These are phyloP conservation scores for Termitomyces sp. DNA, from an alignment of 768 basidiomycete genomes.

Conservation along the genomic window DNA sequence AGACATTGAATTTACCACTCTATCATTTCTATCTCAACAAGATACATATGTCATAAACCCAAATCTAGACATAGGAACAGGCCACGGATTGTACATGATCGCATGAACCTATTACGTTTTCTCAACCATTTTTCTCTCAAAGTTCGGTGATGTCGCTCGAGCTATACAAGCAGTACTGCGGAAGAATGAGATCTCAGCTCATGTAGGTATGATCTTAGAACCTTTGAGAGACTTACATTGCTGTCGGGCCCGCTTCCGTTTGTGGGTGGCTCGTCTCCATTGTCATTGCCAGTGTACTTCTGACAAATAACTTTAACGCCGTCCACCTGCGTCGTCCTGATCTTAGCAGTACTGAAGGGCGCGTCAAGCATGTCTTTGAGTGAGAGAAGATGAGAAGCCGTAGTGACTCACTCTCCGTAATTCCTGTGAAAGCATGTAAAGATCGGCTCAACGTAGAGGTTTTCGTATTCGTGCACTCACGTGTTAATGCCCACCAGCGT, in stretches of 20 bases:
- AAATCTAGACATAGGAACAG: neutral
- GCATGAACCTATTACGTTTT: neutral
- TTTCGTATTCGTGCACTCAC: conserved; percentile 13
- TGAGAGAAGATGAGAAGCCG: neutral
- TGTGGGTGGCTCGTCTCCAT: conserved; percentile 26
- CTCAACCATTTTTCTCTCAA: neutral
- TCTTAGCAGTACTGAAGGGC: conserved; percentile 25
- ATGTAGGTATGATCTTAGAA: neutral
- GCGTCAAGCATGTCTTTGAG: neutral
- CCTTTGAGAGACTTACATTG: conserved; percentile 16
- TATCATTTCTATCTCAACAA: too few relatives aligned
- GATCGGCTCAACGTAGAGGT: neutral
- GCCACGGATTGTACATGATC: neutral
- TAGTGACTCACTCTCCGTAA: conserved; percentile 28
- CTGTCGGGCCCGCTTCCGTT: conserved; percentile 27
- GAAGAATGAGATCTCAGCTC: neutral
- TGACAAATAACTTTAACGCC: conserved; percentile 27
- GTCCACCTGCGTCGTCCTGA: conserved; percentile 26
- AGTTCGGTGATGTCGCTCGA: conserved; percentile 23
- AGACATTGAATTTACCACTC: too few relatives aligned
- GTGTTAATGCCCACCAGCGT: conserved; percentile 29
- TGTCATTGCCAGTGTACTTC: conserved; percentile 26
- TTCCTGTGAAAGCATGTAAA: conserved; percentile 17
- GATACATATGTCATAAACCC: neutral
- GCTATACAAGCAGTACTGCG: conserved; percentile 24